Evolutionary conservation across 2,329 filamentous ascomycete genomes (phyloP).

Genomic region (Grosmannia serpens): DNA sequence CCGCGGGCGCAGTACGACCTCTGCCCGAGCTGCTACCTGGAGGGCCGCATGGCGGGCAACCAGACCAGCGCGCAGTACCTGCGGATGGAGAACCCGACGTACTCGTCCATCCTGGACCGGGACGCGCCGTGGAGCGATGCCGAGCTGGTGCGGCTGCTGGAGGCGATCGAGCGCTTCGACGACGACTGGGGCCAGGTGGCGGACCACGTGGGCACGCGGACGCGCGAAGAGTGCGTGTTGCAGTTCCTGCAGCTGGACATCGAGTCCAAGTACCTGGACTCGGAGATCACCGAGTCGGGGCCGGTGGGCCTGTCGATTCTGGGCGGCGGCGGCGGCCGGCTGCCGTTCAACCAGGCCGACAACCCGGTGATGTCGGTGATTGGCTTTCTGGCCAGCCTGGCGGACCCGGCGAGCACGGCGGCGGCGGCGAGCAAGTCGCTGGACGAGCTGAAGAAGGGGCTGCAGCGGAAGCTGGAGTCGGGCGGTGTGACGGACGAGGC

Average conservation of each 20-base stretch:
- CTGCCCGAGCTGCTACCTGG: constrained; percentile 82
- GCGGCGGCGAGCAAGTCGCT: constrained; percentile 83
- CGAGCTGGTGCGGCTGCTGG: constrained; percentile 78
- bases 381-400: constrained; percentile 81
- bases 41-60: constrained; percentile 70
- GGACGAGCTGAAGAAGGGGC: constrained; percentile 68
- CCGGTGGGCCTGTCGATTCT: constrained; percentile 53
- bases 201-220: constrained; percentile 82
- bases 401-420: constrained; percentile 80
- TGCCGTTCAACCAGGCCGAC: constrained; percentile 85
- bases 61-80: constrained; percentile 72
- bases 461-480: constrained; percentile 66
- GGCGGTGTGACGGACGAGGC: constrained; percentile 22
- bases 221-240: constrained; percentile 88
- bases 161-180: constrained; percentile 84
- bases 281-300: constrained; percentile 46
- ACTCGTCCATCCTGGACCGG: constrained; percentile 66
- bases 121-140: constrained; percentile 86
- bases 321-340: constrained; percentile 61
- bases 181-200: constrained; percentile 93
- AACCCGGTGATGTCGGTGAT: constrained; percentile 97
- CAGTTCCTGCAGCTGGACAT: constrained; percentile 96
- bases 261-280: constrained; percentile 90
- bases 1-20: constrained; percentile 71
- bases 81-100: constrained; percentile 79